Evolutionary conservation across 2,329 filamentous ascomycete species (phyloP).

Genomic region (Trichoderma sp.): DNA sequence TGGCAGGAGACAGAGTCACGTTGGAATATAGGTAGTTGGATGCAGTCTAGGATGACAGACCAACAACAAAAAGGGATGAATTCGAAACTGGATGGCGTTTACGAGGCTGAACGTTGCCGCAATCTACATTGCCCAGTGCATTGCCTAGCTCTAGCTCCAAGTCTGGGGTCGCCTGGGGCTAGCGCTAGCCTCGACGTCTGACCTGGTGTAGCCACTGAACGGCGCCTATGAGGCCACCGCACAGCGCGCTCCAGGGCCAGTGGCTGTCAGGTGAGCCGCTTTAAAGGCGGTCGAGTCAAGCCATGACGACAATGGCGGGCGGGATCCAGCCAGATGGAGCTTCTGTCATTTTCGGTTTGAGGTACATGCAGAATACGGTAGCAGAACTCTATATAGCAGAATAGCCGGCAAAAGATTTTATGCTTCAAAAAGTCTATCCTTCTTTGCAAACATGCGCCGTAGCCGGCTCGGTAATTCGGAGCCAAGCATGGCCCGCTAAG

Average conservation of each 20-base stretch:
- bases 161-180: conserved; percentile 6
- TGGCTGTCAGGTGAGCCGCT: conserved; percentile 13
- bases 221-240: not conserved
- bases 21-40: not conserved
- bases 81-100: not conserved
- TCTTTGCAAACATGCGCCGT: not conserved
- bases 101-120: conserved; percentile 11
- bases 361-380: not conserved
- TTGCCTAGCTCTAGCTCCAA: not conserved
- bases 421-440: not conserved
- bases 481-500: not conserved
- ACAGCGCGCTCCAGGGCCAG: not conserved
- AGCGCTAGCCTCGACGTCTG: not conserved
- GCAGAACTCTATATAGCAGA: not conserved
- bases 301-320: not conserved
- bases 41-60: not conserved
- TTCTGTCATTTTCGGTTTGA: not conserved
- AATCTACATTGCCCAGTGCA: not conserved
- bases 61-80: not conserved
- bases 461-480: not conserved
- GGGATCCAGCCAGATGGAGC: not conserved
- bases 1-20: not conserved
- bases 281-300: not conserved
- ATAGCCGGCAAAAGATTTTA: not conserved
- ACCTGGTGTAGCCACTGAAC: not conserved